phyloP scores from a whole-genome alignment of 192 early-diverging fungal genomes.

The Coemansia sp. region DNA sequence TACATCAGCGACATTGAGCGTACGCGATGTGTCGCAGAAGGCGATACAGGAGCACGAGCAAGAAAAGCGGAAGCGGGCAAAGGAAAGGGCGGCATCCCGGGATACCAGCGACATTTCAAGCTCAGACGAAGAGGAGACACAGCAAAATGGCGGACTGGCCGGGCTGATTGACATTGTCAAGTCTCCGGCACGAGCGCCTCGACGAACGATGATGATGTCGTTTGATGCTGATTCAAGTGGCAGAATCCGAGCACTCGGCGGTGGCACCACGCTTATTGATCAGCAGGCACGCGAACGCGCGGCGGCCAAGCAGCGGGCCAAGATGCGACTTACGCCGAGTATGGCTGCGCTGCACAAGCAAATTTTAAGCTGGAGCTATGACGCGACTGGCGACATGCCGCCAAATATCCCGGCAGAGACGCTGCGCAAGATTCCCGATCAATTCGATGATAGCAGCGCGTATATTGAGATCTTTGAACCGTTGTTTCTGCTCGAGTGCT shows the following conservation, averaged over 20 bases:
- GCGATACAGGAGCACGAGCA: slow-evolving; percentile 5
- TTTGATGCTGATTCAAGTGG: neutral
- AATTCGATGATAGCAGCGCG: slow-evolving; percentile 56
- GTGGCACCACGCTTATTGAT: slow-evolving; percentile 1
- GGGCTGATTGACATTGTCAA: slow-evolving; percentile 24
- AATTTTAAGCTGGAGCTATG: slow-evolving; percentile 63
- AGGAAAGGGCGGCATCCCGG: neutral
- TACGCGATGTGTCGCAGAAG: slow-evolving; percentile 6
- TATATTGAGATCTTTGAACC: slow-evolving; percentile 78
- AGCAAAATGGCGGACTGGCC: slow-evolving; percentile 11
- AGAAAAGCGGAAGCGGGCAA: neutral
- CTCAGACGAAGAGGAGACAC: slow-evolving; percentile 22
- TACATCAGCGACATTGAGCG: neutral
- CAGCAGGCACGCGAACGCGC: slow-evolving; percentile 29
- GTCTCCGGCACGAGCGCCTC: neutral
- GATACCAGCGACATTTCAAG: slow-evolving; percentile 18
- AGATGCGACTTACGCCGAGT: slow-evolving; percentile 53
- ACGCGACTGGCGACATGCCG: slow-evolving; percentile 55
- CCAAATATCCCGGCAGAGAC: slow-evolving; percentile 27
- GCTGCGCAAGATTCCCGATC: slow-evolving; percentile 55
- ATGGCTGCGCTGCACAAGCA: slow-evolving; percentile 57
- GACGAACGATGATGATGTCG: slow-evolving; percentile 20
- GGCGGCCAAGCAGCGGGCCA: slow-evolving; percentile 39
- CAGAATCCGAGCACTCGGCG: neutral
- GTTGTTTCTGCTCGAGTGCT: slow-evolving; percentile 77